phyloP scores from a whole-genome alignment of 148 eudicot species.

The Fagopyrum esculentum region DNA sequence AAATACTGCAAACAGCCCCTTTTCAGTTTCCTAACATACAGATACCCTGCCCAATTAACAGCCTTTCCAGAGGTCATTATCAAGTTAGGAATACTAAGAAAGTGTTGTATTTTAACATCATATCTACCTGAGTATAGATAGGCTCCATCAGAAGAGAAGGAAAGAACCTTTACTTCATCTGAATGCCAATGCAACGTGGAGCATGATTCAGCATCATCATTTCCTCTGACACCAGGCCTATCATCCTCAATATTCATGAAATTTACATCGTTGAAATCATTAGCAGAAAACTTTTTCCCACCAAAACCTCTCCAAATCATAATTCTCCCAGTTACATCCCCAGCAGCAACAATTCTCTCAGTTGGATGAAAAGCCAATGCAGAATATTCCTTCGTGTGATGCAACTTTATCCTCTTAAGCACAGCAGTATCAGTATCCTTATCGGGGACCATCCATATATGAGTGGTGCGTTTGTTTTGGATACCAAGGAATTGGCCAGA shows the following conservation, averaged over 20 bases:
- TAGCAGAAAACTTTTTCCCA: conserved; percentile 23
- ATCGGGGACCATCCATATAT: conserved; percentile 74
- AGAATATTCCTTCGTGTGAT: conserved; percentile 61
- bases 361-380: conserved; percentile 84
- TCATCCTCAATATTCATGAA: conserved; percentile 36
- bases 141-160: conserved; percentile 92
- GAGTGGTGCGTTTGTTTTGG: conserved; percentile 43
- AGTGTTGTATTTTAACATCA: neutral
- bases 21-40: neutral
- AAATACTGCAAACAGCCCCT: neutral
- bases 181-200: conserved; percentile 99
- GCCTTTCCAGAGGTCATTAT: neutral
- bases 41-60: neutral
- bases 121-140: conserved; percentile 79
- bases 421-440: conserved; percentile 40
- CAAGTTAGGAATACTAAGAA: neutral
- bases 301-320: conserved; percentile 91
- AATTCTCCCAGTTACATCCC: conserved; percentile 87
- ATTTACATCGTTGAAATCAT: conserved; percentile 24
- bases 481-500: conserved; percentile 68
- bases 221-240: conserved; percentile 70
- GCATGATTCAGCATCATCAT: conserved; percentile 86
- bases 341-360: conserved; percentile 73
- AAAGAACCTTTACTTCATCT: conserved; percentile 68
- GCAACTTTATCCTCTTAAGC: conserved; percentile 56